These are phyloP conservation scores for Cordyceps sp. DNA, from an alignment of 2,329 filamentous ascomycete species.

Conservation along the genomic window DNA sequence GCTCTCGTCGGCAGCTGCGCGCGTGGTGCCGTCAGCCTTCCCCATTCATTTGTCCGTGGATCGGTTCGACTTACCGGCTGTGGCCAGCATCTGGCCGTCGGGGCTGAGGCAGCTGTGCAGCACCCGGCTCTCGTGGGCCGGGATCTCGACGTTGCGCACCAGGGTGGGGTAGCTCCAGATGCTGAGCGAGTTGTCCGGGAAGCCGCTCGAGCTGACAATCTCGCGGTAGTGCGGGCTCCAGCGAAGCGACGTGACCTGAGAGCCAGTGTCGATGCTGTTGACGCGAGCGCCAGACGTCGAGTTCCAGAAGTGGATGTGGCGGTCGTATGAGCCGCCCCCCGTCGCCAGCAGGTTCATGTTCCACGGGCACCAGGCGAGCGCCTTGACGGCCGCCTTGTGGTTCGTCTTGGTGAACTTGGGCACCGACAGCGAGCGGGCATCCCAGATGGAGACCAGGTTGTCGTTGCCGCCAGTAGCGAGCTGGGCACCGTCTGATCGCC, in stretches of 20 bases:
- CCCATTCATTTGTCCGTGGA: no score
- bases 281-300: conserved; percentile 91
- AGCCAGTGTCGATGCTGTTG: conserved; percentile 98
- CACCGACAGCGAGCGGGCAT: conserved; percentile 78
- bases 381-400: conserved; percentile 97
- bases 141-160: conserved; percentile 95
- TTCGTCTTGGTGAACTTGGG: conserved; percentile 99
- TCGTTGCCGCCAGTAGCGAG: conserved; percentile 96
- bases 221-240: conserved; percentile 97
- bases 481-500: conserved; percentile 91
- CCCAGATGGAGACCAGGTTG: conserved; percentile 98
- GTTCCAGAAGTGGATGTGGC: conserved; percentile 99
- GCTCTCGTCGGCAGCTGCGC: conserved; percentile 72
- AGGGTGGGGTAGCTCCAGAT: conserved; percentile 98
- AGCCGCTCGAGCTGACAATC: conserved; percentile 92
- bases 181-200: conserved; percentile 97
- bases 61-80: conserved; percentile 46
- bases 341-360: conserved; percentile 94
- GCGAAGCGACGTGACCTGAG: conserved; percentile 86
- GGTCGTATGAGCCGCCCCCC: conserved; percentile 88
- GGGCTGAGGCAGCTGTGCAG: conserved; percentile 94
- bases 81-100: conserved; percentile 95
- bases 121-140: conserved; percentile 90
- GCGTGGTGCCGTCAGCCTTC: background rate
- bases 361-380: conserved; percentile 97